Evolutionary conservation across 371 early-diverging fungal species (phyloP).

Genomic region (Mucor ambiguus): DNA sequence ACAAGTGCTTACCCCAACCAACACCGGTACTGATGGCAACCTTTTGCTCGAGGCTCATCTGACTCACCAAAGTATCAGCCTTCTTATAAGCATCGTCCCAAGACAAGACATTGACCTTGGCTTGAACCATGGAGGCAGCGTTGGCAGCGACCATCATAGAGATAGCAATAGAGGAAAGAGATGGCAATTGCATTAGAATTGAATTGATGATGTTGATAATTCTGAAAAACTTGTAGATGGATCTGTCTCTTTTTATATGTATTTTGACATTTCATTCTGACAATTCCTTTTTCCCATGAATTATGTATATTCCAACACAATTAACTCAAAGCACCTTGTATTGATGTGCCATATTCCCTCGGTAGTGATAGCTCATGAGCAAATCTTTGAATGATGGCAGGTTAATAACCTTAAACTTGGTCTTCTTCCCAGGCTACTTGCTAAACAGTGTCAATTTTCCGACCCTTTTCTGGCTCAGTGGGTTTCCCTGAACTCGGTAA

Average conservation of each 20-base stretch:
- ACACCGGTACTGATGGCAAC: constrained; percentile 50
- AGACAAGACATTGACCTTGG: constrained; percentile 15
- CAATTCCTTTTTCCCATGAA: background rate
- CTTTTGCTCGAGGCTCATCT: constrained; percentile 48
- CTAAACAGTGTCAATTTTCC: background rate
- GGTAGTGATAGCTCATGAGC: background rate
- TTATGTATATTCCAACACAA: background rate
- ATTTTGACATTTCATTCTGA: background rate
- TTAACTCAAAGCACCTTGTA: background rate
- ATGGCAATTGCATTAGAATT: constrained; percentile 15
- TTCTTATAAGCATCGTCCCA: constrained; percentile 47
- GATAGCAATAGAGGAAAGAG: constrained; percentile 19
- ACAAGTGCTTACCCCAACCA: constrained; percentile 30
- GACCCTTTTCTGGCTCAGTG: background rate
- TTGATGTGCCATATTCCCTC: background rate
- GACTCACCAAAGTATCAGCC: constrained; percentile 31
- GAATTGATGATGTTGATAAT: background rate
- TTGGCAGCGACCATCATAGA: constrained; percentile 7
- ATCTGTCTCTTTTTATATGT: background rate
- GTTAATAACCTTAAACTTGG: background rate
- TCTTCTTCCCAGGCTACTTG: background rate
- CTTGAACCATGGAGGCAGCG: background rate
- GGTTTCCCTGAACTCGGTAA: background rate
- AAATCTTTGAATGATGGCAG: background rate
- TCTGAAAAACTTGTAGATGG: background rate